Base-by-base conservation (phyloP, 1,284 basidiomycete genomes). In the Schizopora paradoxa region DNA sequence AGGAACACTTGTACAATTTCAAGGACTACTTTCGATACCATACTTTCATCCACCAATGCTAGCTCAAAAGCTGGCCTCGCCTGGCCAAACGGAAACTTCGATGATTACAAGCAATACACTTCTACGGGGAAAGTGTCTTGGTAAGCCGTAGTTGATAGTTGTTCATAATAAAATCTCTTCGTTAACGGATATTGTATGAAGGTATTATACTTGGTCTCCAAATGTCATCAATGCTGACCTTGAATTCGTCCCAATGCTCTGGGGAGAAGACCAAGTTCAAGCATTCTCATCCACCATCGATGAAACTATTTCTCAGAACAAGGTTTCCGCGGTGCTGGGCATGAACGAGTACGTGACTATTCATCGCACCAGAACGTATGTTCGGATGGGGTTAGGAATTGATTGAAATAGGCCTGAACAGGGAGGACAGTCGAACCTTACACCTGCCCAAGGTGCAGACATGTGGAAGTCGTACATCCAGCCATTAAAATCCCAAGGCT, bases 181-280 rank as follows among this genome's bases (percentile, higher is more conserved):
- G 37, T 26, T 10, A 23, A 36, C 18, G 16, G 27, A 10, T n/a
- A 35, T 22, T 26, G n/a, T 21, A 28, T 19, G 18, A 16, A 66
- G 64, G 63, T 66, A 66, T 47, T 66, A 65, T 41, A 61, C 62
- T 2, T 66, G 64, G 63, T 53, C 57, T 14, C 57, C 62, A 7
- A 49, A 40, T 22, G 49, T 58, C 7, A 48, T 62, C n/a, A 27
- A 47, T n/a, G 42, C 57, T 6, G 45, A 52, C 41, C 47, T 65
- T 5, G 64, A 66, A 49, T 68, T 64, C 43, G 61, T 65, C 10
- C 65, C 66, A 7, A 66, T 66, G 63, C 61, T 67, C 18, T 67
- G 66, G 66, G 64, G 65, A 13, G 23, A 47, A 13, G 41, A 43
- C n/a, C 64, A 67, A 36, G 48, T 58, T 4, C 39, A 54, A 21